A percentile compares a stretch with the other conserved stretches of the same genome.
phyloP scores from a whole-genome alignment of 2,329 filamentous ascomycete species.

The Xylariaceae sp. region DNA sequence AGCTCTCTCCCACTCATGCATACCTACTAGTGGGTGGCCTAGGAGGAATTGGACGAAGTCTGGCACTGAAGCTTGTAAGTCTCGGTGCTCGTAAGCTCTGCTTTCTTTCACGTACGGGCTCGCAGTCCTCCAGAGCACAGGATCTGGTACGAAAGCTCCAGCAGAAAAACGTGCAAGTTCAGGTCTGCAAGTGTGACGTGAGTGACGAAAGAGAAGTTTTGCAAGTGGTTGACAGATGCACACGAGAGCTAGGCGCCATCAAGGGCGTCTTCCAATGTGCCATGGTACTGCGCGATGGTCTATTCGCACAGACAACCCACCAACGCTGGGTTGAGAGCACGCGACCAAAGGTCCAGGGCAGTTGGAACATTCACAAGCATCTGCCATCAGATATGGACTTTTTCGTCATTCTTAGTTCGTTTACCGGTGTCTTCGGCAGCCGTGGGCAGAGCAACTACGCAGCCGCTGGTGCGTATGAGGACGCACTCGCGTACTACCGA shows the following conservation, averaged over 20 bases:
- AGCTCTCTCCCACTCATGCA: conserved; percentile 1
- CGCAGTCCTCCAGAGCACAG: not conserved
- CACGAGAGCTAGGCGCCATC: not conserved
- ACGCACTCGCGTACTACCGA: not conserved
- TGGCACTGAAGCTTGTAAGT: conserved; percentile 19
- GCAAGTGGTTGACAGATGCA: not conserved
- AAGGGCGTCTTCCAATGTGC: not conserved
- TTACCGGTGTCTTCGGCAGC: not conserved
- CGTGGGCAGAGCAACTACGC: not conserved
- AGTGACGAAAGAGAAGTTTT: not conserved
- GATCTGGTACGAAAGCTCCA: not conserved
- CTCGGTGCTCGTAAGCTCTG: conserved; percentile 16
- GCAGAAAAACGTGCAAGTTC: not conserved
- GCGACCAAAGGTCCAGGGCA: not conserved
- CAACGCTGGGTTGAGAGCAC: not conserved
- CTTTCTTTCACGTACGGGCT: conserved; percentile 16
- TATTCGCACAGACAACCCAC: not conserved
- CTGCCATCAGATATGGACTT: not conserved
- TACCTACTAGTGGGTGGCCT: conserved; percentile 23
- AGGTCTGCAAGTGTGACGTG: not conserved
- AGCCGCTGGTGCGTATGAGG: not conserved
- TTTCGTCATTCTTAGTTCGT: conserved; percentile 2
- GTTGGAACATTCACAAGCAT: not conserved
- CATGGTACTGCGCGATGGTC: not conserved
- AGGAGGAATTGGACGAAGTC: conserved; percentile 20